These are phyloP conservation scores for Aspergillus aculeatinus DNA, from an alignment of 2,329 filamentous ascomycete species.

Conservation along the genomic window DNA sequence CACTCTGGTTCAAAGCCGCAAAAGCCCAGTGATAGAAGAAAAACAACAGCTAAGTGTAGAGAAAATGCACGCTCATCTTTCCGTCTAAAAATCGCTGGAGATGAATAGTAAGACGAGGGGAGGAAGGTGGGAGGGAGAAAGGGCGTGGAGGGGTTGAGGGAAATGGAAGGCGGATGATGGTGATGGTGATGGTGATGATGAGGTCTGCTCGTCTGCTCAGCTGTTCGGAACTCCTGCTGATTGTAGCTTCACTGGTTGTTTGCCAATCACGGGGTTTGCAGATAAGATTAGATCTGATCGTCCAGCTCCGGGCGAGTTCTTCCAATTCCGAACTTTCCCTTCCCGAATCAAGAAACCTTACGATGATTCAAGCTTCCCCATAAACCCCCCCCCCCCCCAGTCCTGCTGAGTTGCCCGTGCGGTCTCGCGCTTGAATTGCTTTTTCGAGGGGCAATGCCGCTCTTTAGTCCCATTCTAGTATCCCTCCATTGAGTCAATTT, in stretches of 20 bases:
- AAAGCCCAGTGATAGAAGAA: slow-evolving; percentile 11
- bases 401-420: neutral
- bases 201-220: slow-evolving; percentile 7
- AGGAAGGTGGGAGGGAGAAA: slow-evolving; percentile 4
- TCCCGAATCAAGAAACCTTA: slow-evolving; percentile 9
- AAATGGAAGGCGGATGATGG: slow-evolving; percentile 10
- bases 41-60: slow-evolving; percentile 21
- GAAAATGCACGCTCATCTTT: slow-evolving; percentile 21
- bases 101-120: neutral
- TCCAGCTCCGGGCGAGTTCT: slow-evolving; percentile 25
- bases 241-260: neutral
- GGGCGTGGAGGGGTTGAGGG: neutral
- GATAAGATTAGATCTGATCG: slow-evolving; percentile 45
- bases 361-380: slow-evolving; percentile 8
- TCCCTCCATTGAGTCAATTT: neutral
- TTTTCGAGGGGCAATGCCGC: slow-evolving; percentile 3
- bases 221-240: neutral
- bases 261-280: slow-evolving; percentile 29
- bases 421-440: neutral
- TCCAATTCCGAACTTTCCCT: slow-evolving; percentile 7
- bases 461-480: neutral
- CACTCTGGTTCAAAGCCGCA: slow-evolving; percentile 10
- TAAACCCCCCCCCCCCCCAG: neutral
- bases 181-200: slow-evolving; percentile 6
- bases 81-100: slow-evolving; percentile 10